Evolutionary conservation across 2,329 filamentous ascomycete species (phyloP).

Genomic region (Drechslerella stenobrocha): DNA sequence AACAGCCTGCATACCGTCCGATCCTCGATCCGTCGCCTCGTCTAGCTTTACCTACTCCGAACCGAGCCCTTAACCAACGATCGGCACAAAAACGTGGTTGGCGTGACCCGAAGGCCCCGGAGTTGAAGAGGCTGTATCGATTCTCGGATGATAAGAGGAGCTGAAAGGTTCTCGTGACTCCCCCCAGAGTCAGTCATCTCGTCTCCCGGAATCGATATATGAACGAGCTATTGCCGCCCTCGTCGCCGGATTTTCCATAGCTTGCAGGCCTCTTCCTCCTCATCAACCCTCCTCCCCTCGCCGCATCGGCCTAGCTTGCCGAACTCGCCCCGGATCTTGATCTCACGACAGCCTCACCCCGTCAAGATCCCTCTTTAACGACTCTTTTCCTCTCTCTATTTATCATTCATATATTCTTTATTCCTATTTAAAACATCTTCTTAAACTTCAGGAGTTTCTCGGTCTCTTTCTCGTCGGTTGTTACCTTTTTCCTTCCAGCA

Average conservation of each 20-base stretch:
- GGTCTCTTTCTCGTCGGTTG: conserved; percentile 53
- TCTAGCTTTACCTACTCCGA: conserved; percentile 19
- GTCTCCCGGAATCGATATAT: conserved; percentile 35
- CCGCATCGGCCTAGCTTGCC: conserved; percentile 35
- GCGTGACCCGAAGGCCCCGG: conserved; percentile 37
- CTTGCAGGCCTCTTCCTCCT: conserved; percentile 38
- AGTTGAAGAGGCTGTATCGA: conserved; percentile 48
- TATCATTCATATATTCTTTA: conserved; percentile 36
- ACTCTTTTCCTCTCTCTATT: conserved; percentile 51
- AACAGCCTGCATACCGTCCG: not conserved
- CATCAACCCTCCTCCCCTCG: conserved; percentile 15
- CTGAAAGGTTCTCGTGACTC: conserved; percentile 39
- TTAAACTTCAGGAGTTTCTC: conserved; percentile 50
- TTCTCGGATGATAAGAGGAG: conserved; percentile 46
- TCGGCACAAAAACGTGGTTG: conserved; percentile 23
- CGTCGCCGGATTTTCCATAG: conserved; percentile 16
- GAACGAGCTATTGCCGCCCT: conserved; percentile 29
- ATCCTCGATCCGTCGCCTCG: not conserved
- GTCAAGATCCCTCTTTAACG: conserved; percentile 53
- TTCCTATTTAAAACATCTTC: conserved; percentile 23
- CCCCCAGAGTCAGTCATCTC: conserved; percentile 38
- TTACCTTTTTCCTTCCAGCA: conserved; percentile 21
- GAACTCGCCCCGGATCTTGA: conserved; percentile 52
- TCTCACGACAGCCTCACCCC: conserved; percentile 55
- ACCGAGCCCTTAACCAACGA: conserved; percentile 8